phyloP scores from a whole-genome alignment of 768 basidiomycete genomes.

The Porpolomopsis calyptriformis region DNA sequence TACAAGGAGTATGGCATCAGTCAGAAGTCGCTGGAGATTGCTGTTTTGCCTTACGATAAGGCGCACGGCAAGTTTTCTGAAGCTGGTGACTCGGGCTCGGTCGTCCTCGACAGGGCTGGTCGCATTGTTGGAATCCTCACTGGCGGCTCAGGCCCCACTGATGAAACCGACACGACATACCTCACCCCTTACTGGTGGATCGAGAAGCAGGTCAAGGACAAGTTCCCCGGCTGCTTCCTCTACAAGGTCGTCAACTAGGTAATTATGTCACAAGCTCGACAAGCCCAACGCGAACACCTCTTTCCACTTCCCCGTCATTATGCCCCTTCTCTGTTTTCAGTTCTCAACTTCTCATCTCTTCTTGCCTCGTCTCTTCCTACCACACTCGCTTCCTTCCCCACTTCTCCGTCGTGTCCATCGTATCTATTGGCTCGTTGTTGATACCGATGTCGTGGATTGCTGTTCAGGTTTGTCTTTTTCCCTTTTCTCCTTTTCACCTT shows the following conservation, averaged over 20 bases:
- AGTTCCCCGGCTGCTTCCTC: conserved; percentile 16
- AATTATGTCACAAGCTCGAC: too few relatives aligned
- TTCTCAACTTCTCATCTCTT: conserved; percentile 46
- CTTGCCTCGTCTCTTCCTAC: conserved; percentile 44
- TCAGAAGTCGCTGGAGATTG: conserved; percentile 20
- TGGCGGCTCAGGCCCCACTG: conserved; percentile 1
- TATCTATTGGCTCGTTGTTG: too few relatives aligned
- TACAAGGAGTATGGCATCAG: conserved; percentile 10
- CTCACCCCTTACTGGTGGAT: conserved; percentile 15
- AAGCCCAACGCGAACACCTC: conserved; percentile 45
- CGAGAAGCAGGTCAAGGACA: conserved; percentile 16
- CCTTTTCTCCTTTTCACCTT: too few relatives aligned
- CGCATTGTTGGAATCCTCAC: conserved; percentile 1
- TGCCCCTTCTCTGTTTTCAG: conserved; percentile 51
- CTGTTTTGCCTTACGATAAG: background rate
- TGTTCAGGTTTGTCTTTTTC: too few relatives aligned
- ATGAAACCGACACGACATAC: background rate
- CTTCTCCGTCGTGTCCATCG: too few relatives aligned
- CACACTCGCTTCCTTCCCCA: conserved; percentile 59
- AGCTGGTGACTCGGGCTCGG: conserved; percentile 1
- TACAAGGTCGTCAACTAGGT: conserved; percentile 5
- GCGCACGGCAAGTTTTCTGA: background rate
- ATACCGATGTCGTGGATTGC: too few relatives aligned
- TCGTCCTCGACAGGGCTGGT: background rate
- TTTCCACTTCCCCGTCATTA: conserved; percentile 52